Percentiles rank a stretch among this genome's conserved stretches.
Conservation (phyloP, 495 filamentous ascomycete genomes). For the Penicillium bovifimosum region DNA sequence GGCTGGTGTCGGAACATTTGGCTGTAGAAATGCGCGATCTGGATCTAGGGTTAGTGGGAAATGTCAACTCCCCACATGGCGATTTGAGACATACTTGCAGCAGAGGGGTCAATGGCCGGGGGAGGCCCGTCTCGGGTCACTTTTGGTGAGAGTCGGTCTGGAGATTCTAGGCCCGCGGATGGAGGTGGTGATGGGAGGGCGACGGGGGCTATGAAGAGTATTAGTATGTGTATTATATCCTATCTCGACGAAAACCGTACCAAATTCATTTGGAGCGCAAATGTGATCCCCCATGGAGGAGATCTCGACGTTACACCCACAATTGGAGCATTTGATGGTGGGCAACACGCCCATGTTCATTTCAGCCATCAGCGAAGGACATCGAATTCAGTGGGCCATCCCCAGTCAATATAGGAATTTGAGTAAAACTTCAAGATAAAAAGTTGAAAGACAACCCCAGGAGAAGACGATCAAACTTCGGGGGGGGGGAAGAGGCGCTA, state of each 20-base stretch:
- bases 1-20: slow-evolving; percentile 53
- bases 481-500: slow-evolving; percentile 8
- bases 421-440: neutral
- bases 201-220: slow-evolving; percentile 13
- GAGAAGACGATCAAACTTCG: neutral
- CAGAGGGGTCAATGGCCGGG: slow-evolving; percentile 50
- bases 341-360: slow-evolving; percentile 63
- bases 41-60: slow-evolving; percentile 12
- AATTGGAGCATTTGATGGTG: slow-evolving; percentile 92
- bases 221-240: slow-evolving; percentile 1
- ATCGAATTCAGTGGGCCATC: slow-evolving; percentile 15
- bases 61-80: neutral
- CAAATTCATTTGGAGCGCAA: slow-evolving; percentile 39
- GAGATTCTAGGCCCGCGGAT: slow-evolving; percentile 22
- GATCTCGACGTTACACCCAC: slow-evolving; percentile 79
- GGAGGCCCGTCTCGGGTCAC: slow-evolving; percentile 29
- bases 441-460: neutral
- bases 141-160: slow-evolving; percentile 21
- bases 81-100: slow-evolving; percentile 45
- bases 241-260: slow-evolving; percentile 1
- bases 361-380: slow-evolving; percentile 14
- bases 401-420: slow-evolving; percentile 2
- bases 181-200: slow-evolving; percentile 37
- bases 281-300: slow-evolving; percentile 88
- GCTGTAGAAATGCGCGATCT: slow-evolving; percentile 59